Evolutionary conservation across 2,329 filamentous ascomycete genomes (phyloP).

Genomic region (Fusarium paranaense): DNA sequence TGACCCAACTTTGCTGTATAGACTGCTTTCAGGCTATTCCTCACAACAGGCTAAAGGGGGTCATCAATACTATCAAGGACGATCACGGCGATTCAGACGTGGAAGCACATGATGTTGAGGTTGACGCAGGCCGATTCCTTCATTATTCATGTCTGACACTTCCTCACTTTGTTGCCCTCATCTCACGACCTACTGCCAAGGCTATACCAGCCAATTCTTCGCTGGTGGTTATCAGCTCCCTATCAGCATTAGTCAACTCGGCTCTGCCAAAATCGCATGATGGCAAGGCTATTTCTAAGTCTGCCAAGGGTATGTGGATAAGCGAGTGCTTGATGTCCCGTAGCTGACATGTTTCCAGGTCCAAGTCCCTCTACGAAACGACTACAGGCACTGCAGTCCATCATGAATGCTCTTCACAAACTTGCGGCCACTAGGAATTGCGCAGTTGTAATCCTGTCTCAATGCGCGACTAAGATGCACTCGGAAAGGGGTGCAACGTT

Average conservation of each 20-base stretch:
- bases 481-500: conserved; percentile 74
- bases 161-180: conserved; percentile 78
- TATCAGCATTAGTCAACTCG: conserved; percentile 81
- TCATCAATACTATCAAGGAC: conserved; percentile 36
- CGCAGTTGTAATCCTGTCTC: conserved; percentile 80
- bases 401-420: conserved; percentile 79
- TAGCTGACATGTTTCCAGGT: conserved; percentile 43
- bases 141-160: conserved; percentile 70
- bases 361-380: conserved; percentile 56
- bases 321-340: conserved; percentile 5
- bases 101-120: conserved; percentile 16
- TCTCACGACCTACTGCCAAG: conserved; percentile 72
- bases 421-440: conserved; percentile 79
- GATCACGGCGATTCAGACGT: conserved; percentile 8
- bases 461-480: conserved; percentile 85
- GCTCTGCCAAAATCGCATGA: conserved; percentile 75
- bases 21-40: conserved; percentile 61
- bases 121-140: conserved; percentile 52
- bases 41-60: conserved; percentile 43
- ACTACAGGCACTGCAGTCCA: conserved; percentile 66
- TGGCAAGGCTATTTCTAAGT: conserved; percentile 51
- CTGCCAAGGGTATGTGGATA: conserved; percentile 52
- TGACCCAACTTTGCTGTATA: conserved; percentile 36
- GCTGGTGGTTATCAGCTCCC: conserved; percentile 81
- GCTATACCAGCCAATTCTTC: conserved; percentile 73